These are phyloP conservation scores for Venustampulla echinocandica DNA, from an alignment of 495 filamentous ascomycete species.

Conservation along the genomic window DNA sequence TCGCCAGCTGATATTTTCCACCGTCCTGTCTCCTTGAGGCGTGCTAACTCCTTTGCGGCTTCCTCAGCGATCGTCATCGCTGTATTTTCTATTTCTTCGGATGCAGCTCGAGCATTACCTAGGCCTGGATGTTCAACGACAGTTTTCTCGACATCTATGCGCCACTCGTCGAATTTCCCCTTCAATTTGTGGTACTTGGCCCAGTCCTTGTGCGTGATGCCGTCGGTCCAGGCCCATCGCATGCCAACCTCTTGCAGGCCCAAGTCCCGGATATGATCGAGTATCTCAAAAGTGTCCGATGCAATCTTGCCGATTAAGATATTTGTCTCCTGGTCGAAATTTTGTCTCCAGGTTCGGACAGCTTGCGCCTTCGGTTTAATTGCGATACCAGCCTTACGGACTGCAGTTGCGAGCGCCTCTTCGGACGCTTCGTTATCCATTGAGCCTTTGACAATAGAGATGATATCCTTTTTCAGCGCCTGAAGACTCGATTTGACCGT, in stretches of 20 bases:
- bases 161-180: constrained; percentile 76
- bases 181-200: constrained; percentile 80
- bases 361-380: constrained; percentile 77
- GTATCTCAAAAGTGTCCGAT: constrained; percentile 70
- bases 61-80: constrained; percentile 75
- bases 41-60: constrained; percentile 71
- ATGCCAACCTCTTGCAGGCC: constrained; percentile 93
- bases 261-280: constrained; percentile 78
- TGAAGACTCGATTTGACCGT: constrained; percentile 52
- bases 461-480: constrained; percentile 58
- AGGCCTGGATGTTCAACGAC: constrained; percentile 66
- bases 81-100: constrained; percentile 58
- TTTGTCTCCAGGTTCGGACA: constrained; percentile 68
- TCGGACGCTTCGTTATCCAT: constrained; percentile 48
- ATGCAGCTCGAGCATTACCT: constrained; percentile 56
- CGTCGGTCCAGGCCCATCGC: constrained; percentile 96
- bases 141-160: constrained; percentile 62
- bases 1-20: constrained; percentile 82
- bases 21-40: constrained; percentile 74
- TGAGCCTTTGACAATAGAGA: constrained; percentile 47
- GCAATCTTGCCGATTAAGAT: constrained; percentile 63
- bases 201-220: constrained; percentile 95
- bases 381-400: constrained; percentile 62
- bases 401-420: constrained; percentile 53
- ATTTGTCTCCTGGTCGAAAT: constrained; percentile 61